Percentiles rank a stretch among this genome's conserved stretches.
Conservation (phyloP, 2,329 filamentous ascomycete genomes). For the Trichoderma arundinaceum region DNA sequence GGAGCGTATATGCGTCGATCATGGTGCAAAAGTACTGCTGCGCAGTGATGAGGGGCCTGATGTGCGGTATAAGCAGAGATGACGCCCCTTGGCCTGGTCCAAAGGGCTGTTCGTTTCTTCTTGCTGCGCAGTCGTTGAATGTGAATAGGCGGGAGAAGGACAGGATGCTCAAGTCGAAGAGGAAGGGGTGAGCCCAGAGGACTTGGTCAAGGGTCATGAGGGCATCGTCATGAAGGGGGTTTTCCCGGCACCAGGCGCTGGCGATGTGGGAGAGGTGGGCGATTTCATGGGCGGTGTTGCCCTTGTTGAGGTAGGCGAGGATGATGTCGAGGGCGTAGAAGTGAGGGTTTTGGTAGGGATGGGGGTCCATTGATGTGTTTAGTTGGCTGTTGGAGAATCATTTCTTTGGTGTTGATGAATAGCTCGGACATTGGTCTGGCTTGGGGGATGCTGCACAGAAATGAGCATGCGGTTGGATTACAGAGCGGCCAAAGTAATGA, state of each 20-base stretch:
- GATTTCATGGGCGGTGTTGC: conserved; percentile 9
- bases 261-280: background rate
- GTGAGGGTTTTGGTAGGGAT: background rate
- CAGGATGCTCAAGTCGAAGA: background rate
- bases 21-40: conserved; percentile 3
- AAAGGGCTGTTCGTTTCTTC: too few relatives aligned
- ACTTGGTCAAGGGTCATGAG: background rate
- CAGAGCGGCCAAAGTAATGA: too few relatives aligned
- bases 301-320: conserved; percentile 10
- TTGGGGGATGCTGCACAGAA: too few relatives aligned
- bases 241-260: background rate
- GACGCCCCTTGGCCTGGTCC: background rate
- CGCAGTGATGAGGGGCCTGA: background rate
- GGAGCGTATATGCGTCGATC: background rate
- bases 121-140: background rate
- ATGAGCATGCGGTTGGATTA: too few relatives aligned
- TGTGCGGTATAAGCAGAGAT: background rate
- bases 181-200: background rate
- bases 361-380: background rate
- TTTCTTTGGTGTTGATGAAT: too few relatives aligned
- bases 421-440: too few relatives aligned
- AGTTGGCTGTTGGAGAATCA: too few relatives aligned
- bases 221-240: background rate
- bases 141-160: conserved; percentile 4
- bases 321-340: conserved; percentile 7